Percentiles rank a stretch among this genome's conserved stretches.
Conservation (phyloP, 2,329 filamentous ascomycete genomes). For the Trichoderma aggressivum region DNA sequence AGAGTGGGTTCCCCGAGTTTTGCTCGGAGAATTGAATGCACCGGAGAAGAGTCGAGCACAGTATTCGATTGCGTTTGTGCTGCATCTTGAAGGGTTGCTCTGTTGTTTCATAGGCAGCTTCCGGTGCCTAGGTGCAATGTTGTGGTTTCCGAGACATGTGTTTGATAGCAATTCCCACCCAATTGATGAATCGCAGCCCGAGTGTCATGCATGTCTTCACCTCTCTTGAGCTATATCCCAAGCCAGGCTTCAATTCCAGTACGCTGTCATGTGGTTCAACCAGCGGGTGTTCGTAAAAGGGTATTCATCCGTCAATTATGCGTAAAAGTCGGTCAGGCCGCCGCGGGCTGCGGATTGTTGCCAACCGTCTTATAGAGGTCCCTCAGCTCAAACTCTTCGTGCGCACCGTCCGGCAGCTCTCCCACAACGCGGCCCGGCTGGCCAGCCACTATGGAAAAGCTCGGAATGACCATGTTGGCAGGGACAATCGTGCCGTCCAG, state of each 20-base stretch:
- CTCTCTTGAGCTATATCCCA: not conserved
- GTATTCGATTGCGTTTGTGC: not conserved
- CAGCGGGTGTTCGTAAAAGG: not conserved
- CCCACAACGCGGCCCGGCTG: slow-evolving; percentile 75
- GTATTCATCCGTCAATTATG: not conserved
- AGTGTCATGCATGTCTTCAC: not conserved
- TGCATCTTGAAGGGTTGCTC: not conserved
- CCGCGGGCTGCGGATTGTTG: slow-evolving; percentile 46
- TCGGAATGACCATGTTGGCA: slow-evolving; percentile 85
- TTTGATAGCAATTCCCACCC: not conserved
- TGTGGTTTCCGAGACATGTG: not conserved
- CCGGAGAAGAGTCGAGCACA: not conserved
- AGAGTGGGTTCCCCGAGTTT: not conserved
- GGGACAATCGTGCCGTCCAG: slow-evolving; percentile 82
- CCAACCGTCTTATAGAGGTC: slow-evolving; percentile 63
- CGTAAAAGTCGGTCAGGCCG: slow-evolving; percentile 23
- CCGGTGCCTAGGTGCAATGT: not conserved
- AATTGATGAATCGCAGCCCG: not conserved
- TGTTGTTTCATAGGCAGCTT: not conserved
- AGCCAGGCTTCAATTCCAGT: not conserved
- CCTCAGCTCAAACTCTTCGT: slow-evolving; percentile 61
- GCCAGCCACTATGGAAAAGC: slow-evolving; percentile 87
- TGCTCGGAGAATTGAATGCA: not conserved
- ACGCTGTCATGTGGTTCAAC: not conserved
- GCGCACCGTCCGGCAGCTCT: slow-evolving; percentile 70